Percentiles rank a stretch among this genome's conserved stretches.
Conservation (phyloP, 805 yeast genomes). For the Suhomyces sp. region DNA sequence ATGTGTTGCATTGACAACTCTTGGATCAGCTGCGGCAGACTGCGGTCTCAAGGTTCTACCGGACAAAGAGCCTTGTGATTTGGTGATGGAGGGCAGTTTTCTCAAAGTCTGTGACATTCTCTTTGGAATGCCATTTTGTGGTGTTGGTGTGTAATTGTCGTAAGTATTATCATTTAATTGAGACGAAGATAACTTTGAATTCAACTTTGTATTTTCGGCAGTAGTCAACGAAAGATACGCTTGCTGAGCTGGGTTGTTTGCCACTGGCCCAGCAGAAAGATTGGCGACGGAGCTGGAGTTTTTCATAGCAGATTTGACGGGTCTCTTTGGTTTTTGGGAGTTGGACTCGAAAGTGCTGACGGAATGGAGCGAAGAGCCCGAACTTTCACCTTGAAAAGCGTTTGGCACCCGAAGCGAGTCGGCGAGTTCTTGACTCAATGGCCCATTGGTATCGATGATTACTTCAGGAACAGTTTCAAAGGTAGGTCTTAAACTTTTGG, state of each 20-base stretch:
- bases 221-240: constrained; percentile 70
- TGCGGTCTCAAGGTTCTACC: constrained; percentile 36
- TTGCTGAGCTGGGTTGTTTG: constrained; percentile 48
- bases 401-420: constrained; percentile 22
- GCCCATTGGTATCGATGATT: constrained; percentile 19
- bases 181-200: constrained; percentile 54
- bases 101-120: constrained; percentile 29
- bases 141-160: not conserved
- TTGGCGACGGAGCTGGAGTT: constrained; percentile 25
- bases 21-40: constrained; percentile 16
- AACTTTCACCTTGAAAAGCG: constrained; percentile 15
- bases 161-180: constrained; percentile 26
- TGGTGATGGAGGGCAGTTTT: constrained; percentile 18
- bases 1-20: not conserved
- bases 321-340: constrained; percentile 25
- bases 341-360: constrained; percentile 25
- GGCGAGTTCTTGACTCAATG: constrained; percentile 22
- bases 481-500: constrained; percentile 27
- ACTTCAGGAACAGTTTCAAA: constrained; percentile 31
- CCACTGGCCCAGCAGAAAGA: constrained; percentile 7
- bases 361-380: constrained; percentile 33
- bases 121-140: constrained; percentile 14
- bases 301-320: constrained; percentile 55
- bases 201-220: constrained; percentile 74
- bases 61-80: constrained; percentile 14